Evolutionary conservation across 176 grass and related monocot species (phyloP).

Genomic region (Tillandsia fasciculata): DNA sequence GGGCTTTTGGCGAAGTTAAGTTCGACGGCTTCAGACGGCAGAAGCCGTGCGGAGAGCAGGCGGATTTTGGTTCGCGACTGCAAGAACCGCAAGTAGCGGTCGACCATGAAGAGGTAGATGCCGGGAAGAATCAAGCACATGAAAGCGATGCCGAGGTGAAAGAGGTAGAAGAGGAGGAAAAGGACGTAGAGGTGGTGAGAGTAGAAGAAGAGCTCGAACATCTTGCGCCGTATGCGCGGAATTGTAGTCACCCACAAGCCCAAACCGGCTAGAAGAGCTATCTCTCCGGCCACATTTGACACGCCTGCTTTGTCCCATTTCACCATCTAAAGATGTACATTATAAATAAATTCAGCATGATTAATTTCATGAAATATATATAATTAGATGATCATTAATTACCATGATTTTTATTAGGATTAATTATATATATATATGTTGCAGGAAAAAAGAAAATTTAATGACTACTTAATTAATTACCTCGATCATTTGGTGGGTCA

Average conservation of each 20-base stretch:
- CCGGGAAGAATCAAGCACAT: constrained; percentile 36
- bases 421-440: too few species aligned
- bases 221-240: constrained; percentile 34
- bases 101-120: constrained; percentile 47
- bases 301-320: constrained; percentile 31
- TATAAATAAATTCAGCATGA: too few species aligned
- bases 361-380: too few species aligned
- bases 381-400: too few species aligned
- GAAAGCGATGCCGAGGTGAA: constrained; percentile 38
- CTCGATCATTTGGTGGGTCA: constrained; percentile 37
- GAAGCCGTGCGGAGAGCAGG: constrained; percentile 36
- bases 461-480: constrained; percentile 11
- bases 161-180: constrained; percentile 36
- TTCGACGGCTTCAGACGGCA: constrained; percentile 42
- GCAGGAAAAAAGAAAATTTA: not conserved
- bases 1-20: constrained; percentile 52
- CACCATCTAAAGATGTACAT: constrained; percentile 20
- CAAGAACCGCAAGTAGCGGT: constrained; percentile 53
- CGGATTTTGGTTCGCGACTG: constrained; percentile 36
- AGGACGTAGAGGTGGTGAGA: constrained; percentile 49
- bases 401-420: too few species aligned
- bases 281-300: constrained; percentile 40
- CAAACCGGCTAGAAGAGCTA: constrained; percentile 27
- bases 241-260: constrained; percentile 38
- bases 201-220: constrained; percentile 64